A percentile compares a stretch with the other conserved stretches of the same genome.
Evolutionary conservation across 106 monocot species (phyloP).

Genomic region (Acanthochlamys bracteata): DNA sequence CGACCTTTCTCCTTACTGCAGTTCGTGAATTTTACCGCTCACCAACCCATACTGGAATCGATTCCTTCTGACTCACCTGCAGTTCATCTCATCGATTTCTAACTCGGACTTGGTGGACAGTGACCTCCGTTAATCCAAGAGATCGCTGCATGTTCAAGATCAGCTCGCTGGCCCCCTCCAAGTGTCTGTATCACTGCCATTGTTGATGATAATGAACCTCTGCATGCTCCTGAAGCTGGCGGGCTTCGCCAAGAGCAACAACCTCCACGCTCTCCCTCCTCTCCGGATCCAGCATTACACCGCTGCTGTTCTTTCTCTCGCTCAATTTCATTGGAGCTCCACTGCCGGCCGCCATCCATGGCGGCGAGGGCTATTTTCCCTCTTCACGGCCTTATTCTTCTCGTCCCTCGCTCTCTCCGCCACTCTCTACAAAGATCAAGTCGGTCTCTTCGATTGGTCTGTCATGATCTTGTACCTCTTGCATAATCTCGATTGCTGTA

Average conservation of each 20-base stretch:
- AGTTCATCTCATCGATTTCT: conserved; percentile 84
- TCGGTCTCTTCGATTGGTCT: conserved; percentile 84
- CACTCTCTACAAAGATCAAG: conserved; percentile 87
- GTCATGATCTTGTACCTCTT: too few relatives aligned
- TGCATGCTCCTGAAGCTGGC: conserved; percentile 22
- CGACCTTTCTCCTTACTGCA: conserved; percentile 67
- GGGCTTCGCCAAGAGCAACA: too few relatives aligned
- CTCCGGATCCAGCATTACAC: not conserved
- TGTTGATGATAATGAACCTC: conserved; percentile 35
- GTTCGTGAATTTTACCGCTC: conserved; percentile 78
- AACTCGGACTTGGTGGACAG: conserved; percentile 85
- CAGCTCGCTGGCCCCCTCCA: conserved; percentile 14
- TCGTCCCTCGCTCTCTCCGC: conserved; percentile 15
- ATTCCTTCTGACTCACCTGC: conserved; percentile 18
- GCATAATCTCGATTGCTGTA: too few relatives aligned
- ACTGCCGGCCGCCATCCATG: not conserved
- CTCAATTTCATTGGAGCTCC: not conserved
- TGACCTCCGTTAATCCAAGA: conserved; percentile 92
- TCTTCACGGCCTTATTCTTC: conserved; percentile 17
- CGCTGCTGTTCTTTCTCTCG: not conserved
- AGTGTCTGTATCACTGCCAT: conserved; percentile 66
- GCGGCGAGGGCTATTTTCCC: conserved; percentile 25
- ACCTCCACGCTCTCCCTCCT: not conserved
- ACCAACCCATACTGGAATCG: conserved; percentile 65
- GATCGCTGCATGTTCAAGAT: conserved; percentile 41